Base-by-base conservation (phyloP, 345 rosid genomes). In the Camelina laxa region DNA sequence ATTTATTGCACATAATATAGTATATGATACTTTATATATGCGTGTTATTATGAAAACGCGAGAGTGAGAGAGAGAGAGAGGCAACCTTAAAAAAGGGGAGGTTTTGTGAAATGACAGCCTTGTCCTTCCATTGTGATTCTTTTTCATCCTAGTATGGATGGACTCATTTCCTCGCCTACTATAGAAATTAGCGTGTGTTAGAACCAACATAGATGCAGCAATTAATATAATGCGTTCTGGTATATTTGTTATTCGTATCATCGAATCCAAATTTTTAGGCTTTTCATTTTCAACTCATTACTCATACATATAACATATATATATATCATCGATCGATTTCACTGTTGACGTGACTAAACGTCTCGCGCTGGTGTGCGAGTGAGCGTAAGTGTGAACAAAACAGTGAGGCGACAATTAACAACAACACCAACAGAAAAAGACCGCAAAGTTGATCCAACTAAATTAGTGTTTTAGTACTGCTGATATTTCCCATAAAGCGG, bases 71-170 rank as follows among this genome's bases (percentile, higher is more conserved):
- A 33, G 38, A 35, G 59, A 59, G 24, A 44, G 14, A 42, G 47
- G 24, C 62, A 55, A 66, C 78, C 78, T 74, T 66, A 66, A 66
- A 67, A 57, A 16, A 27, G 9, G 36, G 66, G 62, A 41, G 9
- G 6, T 24, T 62, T 16, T 45, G 4, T 9, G n/a, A 20, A 66
- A 20, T 55, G 49, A 50, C 78, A 45, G n/a, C 16, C 45, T 74
- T 44, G 17, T 42, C 77, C 47, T 53, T 44, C 12, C 13, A 24
- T 42, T 45, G 31, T 64, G 10, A 8, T 35, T 64, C 9, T 41
- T 13, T 61, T 22, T 54, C 14, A 35, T 35, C 38, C 38, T n/a
- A n/a, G n/a, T n/a, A n/a, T n/a, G n/a, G n/a, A n/a, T n/a, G 30
- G 30, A 27, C 30, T 27, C 30, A 27, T 27, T 5, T 35, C 38